These are phyloP conservation scores for Scutellaria minor DNA, from an alignment of 257 asterid species.

Conservation along the genomic window DNA sequence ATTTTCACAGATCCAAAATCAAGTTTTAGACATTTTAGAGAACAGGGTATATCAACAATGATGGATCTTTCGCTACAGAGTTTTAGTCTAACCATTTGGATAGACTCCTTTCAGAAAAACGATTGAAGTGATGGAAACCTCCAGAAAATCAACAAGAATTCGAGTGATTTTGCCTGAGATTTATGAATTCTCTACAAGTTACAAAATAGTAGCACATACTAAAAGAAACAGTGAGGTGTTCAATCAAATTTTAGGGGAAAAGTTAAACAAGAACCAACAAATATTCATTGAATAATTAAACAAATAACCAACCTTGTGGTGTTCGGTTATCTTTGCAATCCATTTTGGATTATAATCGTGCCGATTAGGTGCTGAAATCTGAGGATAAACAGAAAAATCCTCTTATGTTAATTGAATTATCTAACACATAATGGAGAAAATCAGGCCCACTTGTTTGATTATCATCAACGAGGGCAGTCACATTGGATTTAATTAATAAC, in stretches of 20 bases:
- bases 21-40: background rate
- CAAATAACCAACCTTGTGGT: constrained; percentile 51
- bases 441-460: background rate
- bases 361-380: background rate
- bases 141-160: constrained; percentile 76
- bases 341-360: constrained; percentile 32
- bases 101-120: constrained; percentile 84
- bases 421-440: background rate
- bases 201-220: background rate
- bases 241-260: background rate
- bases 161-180: constrained; percentile 66
- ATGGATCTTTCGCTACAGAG: background rate
- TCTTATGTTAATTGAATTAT: background rate
- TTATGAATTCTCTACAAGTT: background rate
- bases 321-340: constrained; percentile 58
- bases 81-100: constrained; percentile 60
- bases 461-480: background rate
- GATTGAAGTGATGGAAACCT: constrained; percentile 82
- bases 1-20: constrained; percentile 1
- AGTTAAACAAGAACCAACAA: background rate
- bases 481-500: no score
- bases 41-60: background rate
- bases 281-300: background rate
- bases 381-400: background rate
- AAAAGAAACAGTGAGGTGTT: background rate